Base-by-base conservation (phyloP, 2,329 filamentous ascomycete species). In the Penicillium sp. region DNA sequence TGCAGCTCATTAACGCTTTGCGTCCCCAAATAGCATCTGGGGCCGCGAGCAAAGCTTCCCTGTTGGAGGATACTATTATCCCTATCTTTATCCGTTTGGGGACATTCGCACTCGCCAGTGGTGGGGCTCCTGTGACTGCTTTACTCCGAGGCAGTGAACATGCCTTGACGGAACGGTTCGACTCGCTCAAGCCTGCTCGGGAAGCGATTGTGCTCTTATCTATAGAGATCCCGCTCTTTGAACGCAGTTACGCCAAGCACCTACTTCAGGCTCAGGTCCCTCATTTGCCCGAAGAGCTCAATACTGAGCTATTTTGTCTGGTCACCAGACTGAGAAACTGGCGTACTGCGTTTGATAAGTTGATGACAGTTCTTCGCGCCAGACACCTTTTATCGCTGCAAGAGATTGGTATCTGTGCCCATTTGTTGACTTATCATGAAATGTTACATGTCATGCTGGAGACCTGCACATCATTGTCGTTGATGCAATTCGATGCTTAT, bases 41-140 rank as follows among this genome's bases (percentile, higher is more conserved):
- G 1, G 22, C 37, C 17, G 28, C 54, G 8, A 38, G 39, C 4
- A 47, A 60, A 12, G 29, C 51, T 12, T 41, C 48, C 7, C 44
- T 61, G 19, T 32, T 66, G 2, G 53, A 63, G 8, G 53, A 58
- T 24, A 63, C 55, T 6, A 63, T 67, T 15, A 49, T 64, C 9
- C 64, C 64, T 0, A 55, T 65, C 3, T 65, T 67, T 17, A 43
- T 63, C n/a, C 63, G 61, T 13, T 44, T 67, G 10, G 62, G 60
- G 9, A 45, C 60, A 17, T 45, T 64, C 4, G 52, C 57, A 31
- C 49, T 60, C 19, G 51, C 49, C 3, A 44, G 50, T 12, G 51
- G 57, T 21, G 45, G 44, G 4, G 35, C 43, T 21, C 56, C 56
- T 22, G 49, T 56, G 29, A 44, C 29, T 6, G 46, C 39, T 19